A percentile compares a stretch with the other conserved stretches of the same genome.
Conservation (phyloP, 2,329 filamentous ascomycete genomes). For the Didymella keratinophila region DNA sequence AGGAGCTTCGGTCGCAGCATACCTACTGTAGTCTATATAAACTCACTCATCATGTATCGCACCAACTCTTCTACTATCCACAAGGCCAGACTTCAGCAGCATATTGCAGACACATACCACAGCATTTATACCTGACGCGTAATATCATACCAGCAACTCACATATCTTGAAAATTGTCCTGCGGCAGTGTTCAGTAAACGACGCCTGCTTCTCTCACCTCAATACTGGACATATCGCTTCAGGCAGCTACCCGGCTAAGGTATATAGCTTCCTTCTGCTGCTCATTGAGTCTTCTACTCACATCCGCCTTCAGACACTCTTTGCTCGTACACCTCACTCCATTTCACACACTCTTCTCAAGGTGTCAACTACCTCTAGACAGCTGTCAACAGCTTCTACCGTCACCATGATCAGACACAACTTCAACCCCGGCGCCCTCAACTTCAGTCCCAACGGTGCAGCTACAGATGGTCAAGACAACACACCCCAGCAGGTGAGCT, state of each 20-base stretch:
- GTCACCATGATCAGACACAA: conserved; percentile 5
- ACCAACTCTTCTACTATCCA: not conserved
- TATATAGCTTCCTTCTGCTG: not conserved
- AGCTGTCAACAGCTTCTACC: not conserved
- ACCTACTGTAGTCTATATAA: not conserved
- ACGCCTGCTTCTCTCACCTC: conserved; percentile 7
- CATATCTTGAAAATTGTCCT: not conserved
- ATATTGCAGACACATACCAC: too few relatives aligned
- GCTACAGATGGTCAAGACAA: not conserved
- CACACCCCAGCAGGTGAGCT: conserved; percentile 27
- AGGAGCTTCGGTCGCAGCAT: not conserved
- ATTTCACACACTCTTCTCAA: not conserved
- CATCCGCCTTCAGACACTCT: not conserved
- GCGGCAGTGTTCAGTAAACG: too few relatives aligned
- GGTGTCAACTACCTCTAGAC: not conserved
- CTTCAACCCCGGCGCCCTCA: conserved; percentile 25
- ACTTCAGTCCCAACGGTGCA: conserved; percentile 12
- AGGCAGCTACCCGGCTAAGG: conserved; percentile 2
- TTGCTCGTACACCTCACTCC: not conserved
- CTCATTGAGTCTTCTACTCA: not conserved
- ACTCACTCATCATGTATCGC: not conserved
- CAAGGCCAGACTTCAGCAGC: not conserved
- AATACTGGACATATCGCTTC: not conserved
- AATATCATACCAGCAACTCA: not conserved
- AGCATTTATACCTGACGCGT: too few relatives aligned